phyloP scores from a whole-genome alignment of 192 early-diverging fungal genomes.

The Obelidium mucronatum region DNA sequence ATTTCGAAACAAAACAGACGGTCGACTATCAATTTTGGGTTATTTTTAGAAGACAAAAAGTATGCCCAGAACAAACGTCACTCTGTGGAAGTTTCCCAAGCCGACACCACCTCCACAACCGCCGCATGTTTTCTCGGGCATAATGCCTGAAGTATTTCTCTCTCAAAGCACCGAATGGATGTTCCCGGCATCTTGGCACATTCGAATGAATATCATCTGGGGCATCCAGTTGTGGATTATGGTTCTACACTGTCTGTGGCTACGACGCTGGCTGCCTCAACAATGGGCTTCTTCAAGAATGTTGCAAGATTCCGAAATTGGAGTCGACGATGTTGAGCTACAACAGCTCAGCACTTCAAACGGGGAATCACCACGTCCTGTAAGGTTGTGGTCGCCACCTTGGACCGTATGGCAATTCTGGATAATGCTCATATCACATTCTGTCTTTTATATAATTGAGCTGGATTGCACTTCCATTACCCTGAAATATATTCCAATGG shows the following conservation, averaged over 20 bases:
- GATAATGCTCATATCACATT: conserved; percentile 27
- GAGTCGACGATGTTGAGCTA: background rate
- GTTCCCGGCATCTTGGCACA: conserved; percentile 25
- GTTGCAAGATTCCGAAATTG: background rate
- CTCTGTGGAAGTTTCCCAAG: too few species aligned
- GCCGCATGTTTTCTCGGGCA: too few species aligned
- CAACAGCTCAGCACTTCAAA: background rate
- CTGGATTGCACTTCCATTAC: conserved; percentile 29
- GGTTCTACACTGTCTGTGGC: conserved; percentile 17
- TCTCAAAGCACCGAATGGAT: conserved; percentile 12
- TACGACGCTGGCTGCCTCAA: conserved; percentile 15
- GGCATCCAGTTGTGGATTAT: conserved; percentile 28
- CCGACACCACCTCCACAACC: too few species aligned
- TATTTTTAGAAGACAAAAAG: too few species aligned
- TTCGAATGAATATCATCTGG: conserved; percentile 21
- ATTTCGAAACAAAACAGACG: too few species aligned
- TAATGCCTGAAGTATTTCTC: conserved; percentile 9
- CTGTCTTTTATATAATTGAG: conserved; percentile 24
- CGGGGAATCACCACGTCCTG: background rate
- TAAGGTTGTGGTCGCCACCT: background rate
- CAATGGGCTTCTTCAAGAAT: conserved; percentile 11
- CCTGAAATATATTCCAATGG: conserved; percentile 27
- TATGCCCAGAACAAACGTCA: too few species aligned
- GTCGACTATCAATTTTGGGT: too few species aligned
- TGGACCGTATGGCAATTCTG: conserved; percentile 32